Evolutionary conservation across 257 asterid species (phyloP).

Genomic region (Misopates orontium): DNA sequence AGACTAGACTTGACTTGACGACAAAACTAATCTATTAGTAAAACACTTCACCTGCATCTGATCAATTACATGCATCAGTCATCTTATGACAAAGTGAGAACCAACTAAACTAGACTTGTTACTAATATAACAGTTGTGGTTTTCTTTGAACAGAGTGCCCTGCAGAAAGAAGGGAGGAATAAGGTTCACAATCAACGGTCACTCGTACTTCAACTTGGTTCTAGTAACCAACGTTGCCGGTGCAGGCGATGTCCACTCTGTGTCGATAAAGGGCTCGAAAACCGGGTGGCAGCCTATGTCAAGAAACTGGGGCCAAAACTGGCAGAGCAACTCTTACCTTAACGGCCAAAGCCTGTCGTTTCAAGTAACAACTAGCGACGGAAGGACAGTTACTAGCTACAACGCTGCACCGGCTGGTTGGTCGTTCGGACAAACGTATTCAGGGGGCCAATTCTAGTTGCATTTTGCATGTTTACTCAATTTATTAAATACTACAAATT

Average conservation of each 20-base stretch:
- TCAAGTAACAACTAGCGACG: slow-evolving; percentile 12
- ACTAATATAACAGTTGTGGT: no score
- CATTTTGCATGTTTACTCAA: background rate
- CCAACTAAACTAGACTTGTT: no score
- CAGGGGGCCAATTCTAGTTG: slow-evolving; percentile 6
- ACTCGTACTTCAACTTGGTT: slow-evolving; percentile 9
- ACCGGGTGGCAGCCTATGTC: slow-evolving; percentile 14
- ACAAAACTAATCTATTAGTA: background rate
- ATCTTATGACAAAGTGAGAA: no score
- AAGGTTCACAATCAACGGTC: slow-evolving; percentile 16
- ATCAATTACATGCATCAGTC: no score
- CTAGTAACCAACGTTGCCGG: slow-evolving; percentile 4
- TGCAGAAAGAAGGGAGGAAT: slow-evolving; percentile 20
- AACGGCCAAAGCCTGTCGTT: slow-evolving; percentile 12
- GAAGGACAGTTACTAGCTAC: slow-evolving; percentile 7
- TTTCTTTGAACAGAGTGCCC: slow-evolving; percentile 4
- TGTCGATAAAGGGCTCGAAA: slow-evolving; percentile 7
- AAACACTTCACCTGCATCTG: no score
- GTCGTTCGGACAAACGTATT: slow-evolving; percentile 9
- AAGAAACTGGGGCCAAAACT: slow-evolving; percentile 20
- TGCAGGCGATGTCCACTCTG: slow-evolving; percentile 9
- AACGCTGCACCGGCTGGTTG: slow-evolving; percentile 2
- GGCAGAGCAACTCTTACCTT: slow-evolving; percentile 12
- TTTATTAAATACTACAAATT: no score
- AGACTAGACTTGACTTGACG: no score